Evolutionary conservation across 176 grass and related monocot species (phyloP).

Genomic region (Coix lacrymajobi): DNA sequence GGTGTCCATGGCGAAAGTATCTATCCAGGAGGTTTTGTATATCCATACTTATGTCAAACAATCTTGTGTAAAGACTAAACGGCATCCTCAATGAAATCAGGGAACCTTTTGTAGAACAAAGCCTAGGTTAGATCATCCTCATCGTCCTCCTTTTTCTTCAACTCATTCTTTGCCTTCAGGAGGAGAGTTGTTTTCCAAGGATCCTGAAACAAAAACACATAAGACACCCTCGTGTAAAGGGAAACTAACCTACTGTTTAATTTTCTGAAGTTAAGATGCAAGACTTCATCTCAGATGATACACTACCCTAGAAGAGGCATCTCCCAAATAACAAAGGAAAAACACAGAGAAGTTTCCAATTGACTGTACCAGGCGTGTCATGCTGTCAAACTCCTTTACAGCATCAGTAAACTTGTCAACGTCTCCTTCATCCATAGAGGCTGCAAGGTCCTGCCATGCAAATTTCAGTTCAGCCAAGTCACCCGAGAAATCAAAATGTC

Average conservation of each 20-base stretch:
- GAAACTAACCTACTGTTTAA: not conserved
- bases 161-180: constrained; percentile 72
- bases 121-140: constrained; percentile 87
- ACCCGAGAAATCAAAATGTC: not conserved
- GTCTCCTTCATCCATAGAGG: constrained; percentile 88
- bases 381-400: constrained; percentile 80
- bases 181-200: constrained; percentile 91
- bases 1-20: not conserved
- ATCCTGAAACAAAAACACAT: constrained; percentile 47
- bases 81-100: constrained; percentile 5
- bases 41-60: not conserved
- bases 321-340: not conserved
- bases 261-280: not conserved
- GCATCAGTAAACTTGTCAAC: constrained; percentile 70
- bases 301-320: not conserved
- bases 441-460: constrained; percentile 69
- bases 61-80: not conserved
- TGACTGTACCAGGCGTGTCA: constrained; percentile 76
- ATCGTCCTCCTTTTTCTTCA: constrained; percentile 72
- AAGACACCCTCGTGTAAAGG: not conserved
- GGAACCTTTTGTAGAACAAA: constrained; percentile 20
- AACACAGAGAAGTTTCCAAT: constrained; percentile 8
- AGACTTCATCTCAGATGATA: not conserved
- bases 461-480: not conserved
- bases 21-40: not conserved